Conservation (phyloP, 2,329 filamentous ascomycete genomes). For the Sarocladium oryzae region DNA sequence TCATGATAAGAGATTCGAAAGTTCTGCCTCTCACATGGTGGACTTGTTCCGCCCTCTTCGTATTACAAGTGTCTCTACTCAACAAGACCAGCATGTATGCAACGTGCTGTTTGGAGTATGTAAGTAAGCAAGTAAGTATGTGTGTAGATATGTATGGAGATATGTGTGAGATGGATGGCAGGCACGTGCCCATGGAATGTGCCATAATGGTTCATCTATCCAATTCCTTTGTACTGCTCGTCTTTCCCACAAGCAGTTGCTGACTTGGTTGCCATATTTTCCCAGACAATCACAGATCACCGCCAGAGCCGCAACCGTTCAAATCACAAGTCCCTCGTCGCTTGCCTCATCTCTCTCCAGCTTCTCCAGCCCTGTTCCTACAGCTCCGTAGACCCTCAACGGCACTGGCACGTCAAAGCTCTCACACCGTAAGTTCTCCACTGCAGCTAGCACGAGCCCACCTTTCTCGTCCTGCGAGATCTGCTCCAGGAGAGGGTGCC, state of each 20-base stretch:
- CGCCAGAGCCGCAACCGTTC: too few species aligned
- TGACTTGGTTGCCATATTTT: too few species aligned
- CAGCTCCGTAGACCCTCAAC: slow-evolving; percentile 68
- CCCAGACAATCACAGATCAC: too few species aligned
- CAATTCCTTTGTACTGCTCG: neutral
- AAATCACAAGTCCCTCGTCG: slow-evolving; percentile 38
- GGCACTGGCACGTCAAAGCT: slow-evolving; percentile 88
- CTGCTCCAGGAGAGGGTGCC: slow-evolving; percentile 63
- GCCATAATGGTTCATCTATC: neutral
- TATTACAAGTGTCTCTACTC: too few species aligned
- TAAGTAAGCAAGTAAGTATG: neutral
- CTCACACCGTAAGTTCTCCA: slow-evolving; percentile 74
- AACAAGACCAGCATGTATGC: too few species aligned
- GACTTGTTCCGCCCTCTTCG: too few species aligned
- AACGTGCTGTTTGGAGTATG: too few species aligned
- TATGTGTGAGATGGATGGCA: too few species aligned
- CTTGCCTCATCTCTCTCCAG: slow-evolving; percentile 48
- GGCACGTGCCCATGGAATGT: neutral
- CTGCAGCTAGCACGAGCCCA: slow-evolving; percentile 64
- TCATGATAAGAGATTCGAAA: too few species aligned
- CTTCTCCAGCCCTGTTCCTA: slow-evolving; percentile 49
- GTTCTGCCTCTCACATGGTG: too few species aligned
- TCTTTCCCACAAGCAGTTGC: too few species aligned
- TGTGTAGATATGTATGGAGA: neutral
- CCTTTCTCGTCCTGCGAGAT: slow-evolving; percentile 74